A percentile compares a stretch with the other conserved stretches of the same genome.
These are phyloP conservation scores for Podila epigama DNA, from an alignment of 192 early-diverging fungal species.

Conservation along the genomic window DNA sequence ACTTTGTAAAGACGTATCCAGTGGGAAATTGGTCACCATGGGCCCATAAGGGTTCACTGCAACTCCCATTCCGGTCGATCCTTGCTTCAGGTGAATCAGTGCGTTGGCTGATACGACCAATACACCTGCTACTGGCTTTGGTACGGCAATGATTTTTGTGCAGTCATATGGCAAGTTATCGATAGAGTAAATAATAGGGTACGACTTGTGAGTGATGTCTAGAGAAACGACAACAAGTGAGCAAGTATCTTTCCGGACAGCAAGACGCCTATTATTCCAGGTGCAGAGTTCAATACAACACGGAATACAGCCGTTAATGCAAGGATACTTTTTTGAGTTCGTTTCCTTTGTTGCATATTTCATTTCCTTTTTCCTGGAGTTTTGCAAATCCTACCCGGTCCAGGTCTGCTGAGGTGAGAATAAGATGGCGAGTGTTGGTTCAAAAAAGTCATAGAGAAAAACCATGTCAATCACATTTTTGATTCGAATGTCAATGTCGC, in stretches of 20 bases:
- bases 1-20: conserved; percentile 50
- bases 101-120: conserved; percentile 82
- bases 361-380: too few species aligned
- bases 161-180: conserved; percentile 86
- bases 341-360: neutral
- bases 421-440: conserved; percentile 94
- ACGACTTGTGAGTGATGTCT: conserved; percentile 73
- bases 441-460: conserved; percentile 91
- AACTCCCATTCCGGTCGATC: conserved; percentile 74
- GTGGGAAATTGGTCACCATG: conserved; percentile 56
- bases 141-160: conserved; percentile 72
- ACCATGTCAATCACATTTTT: conserved; percentile 87
- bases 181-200: conserved; percentile 84
- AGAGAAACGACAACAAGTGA: conserved; percentile 87
- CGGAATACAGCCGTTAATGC: too few species aligned
- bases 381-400: conserved; percentile 76
- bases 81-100: conserved; percentile 87
- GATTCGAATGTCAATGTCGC: conserved; percentile 63
- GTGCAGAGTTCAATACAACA: neutral
- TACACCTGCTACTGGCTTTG: conserved; percentile 86
- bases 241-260: conserved; percentile 73
- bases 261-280: conserved; percentile 68
- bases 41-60: conserved; percentile 77
- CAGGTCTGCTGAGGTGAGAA: conserved; percentile 88
- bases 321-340: too few species aligned